Percentiles rank a stretch among this genome's conserved stretches.
Conservation (phyloP, 1,284 basidiomycete genomes). For the Trichosporon inkin region DNA sequence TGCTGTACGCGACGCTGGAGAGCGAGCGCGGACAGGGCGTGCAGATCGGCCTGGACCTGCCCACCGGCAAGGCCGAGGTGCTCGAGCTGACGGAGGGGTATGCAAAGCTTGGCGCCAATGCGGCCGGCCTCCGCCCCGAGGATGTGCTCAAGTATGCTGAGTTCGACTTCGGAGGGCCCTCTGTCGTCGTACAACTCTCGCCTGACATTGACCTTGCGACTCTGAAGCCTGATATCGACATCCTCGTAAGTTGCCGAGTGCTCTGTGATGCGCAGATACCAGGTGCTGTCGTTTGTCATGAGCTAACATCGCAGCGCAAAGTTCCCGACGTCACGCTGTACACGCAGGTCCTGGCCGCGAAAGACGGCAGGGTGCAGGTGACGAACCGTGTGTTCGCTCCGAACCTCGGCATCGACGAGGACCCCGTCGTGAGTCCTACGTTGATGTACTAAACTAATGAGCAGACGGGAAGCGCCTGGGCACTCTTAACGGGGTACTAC, state of each 20-base stretch:
- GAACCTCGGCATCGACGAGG: slow-evolving; percentile 36
- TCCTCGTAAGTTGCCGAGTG: slow-evolving; percentile 21
- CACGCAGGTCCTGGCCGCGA: slow-evolving; percentile 26
- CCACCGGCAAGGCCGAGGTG: slow-evolving; percentile 34
- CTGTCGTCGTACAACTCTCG: slow-evolving; percentile 24
- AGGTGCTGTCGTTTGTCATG: too few relatives aligned
- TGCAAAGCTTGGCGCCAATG: not conserved
- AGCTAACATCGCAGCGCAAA: slow-evolving; percentile 7
- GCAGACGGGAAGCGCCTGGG: slow-evolving; percentile 39
- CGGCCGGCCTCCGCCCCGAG: slow-evolving; percentile 11
- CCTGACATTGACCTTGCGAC: slow-evolving; percentile 24
- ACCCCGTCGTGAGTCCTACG: slow-evolving; percentile 37
- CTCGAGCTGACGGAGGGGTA: not conserved
- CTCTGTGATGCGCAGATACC: not conserved
- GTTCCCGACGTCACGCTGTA: slow-evolving; percentile 20
- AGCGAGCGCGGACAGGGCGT: slow-evolving; percentile 16
- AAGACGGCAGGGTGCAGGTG: slow-evolving; percentile 3
- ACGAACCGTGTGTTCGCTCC: slow-evolving; percentile 34
- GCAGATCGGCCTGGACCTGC: slow-evolving; percentile 70
- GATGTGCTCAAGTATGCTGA: slow-evolving; percentile 19
- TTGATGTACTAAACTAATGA: not conserved
- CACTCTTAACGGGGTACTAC: slow-evolving; percentile 37
- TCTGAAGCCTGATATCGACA: slow-evolving; percentile 21
- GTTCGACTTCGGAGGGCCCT: slow-evolving; percentile 20
- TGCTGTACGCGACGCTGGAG: slow-evolving; percentile 26